Evolutionary conservation across 1,284 basidiomycete genomes (phyloP).

Genomic region (Cryptococcus floricola): DNA sequence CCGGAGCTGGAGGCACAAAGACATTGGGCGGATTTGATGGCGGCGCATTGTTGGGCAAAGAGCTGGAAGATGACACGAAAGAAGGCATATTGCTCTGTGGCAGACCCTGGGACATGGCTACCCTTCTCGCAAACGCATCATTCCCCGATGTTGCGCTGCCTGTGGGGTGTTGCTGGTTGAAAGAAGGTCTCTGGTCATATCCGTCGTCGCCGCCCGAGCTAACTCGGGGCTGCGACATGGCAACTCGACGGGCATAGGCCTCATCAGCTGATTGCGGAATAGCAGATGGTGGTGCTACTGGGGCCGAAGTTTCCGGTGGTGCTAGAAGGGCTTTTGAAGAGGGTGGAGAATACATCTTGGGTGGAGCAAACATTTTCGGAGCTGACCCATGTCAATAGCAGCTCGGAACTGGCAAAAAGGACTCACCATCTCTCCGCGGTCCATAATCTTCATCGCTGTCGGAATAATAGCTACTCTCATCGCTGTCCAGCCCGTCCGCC

Average conservation of each 20-base stretch:
- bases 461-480: conserved; percentile 40
- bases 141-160: conserved; percentile 25
- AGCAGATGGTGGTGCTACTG: conserved; percentile 3
- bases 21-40: conserved; percentile 7
- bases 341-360: conserved; percentile 33
- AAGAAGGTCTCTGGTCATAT: conserved; percentile 20
- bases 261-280: conserved; percentile 13
- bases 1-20: background rate
- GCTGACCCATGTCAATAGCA: conserved; percentile 18
- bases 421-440: conserved; percentile 45
- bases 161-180: conserved; percentile 2
- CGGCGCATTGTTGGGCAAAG: conserved; percentile 1
- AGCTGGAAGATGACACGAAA: background rate
- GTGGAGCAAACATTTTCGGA: conserved; percentile 45
- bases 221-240: conserved; percentile 18
- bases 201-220: conserved; percentile 22
- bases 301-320: conserved; percentile 2
- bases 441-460: conserved; percentile 43
- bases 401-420: background rate
- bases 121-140: conserved; percentile 42
- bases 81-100: background rate
- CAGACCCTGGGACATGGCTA: conserved; percentile 23
- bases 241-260: conserved; percentile 31
- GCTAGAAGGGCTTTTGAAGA: conserved; percentile 6
- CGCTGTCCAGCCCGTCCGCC: conserved; percentile 29